phyloP scores from a whole-genome alignment of 495 filamentous ascomycete genomes.

The Aspergillus wentii region DNA sequence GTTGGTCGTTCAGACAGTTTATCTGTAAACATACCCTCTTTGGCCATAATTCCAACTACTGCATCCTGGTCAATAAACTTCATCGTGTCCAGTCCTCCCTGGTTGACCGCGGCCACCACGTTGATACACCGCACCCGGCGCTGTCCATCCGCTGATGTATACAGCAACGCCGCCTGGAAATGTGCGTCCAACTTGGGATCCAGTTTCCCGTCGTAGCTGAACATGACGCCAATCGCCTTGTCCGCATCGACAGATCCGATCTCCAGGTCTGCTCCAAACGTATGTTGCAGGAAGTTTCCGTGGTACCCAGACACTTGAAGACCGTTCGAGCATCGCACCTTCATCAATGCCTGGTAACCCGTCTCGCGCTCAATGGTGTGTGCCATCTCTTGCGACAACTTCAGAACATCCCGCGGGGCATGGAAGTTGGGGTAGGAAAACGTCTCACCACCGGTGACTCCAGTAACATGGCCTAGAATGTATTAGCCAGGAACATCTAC shows the following conservation, averaged over 20 bases:
- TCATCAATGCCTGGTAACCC: constrained; percentile 96
- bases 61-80: constrained; percentile 94
- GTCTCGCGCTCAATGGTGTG: constrained; percentile 90
- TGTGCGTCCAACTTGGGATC: constrained; percentile 95
- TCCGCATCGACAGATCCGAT: constrained; percentile 91
- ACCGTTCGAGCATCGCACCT: constrained; percentile 95
- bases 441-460: constrained; percentile 78
- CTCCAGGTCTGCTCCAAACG: constrained; percentile 91
- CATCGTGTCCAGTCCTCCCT: constrained; percentile 77
- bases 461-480: constrained; percentile 32
- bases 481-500: constrained; percentile 10
- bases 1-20: constrained; percentile 2
- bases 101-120: constrained; percentile 84
- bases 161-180: constrained; percentile 93
- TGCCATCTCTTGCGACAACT: constrained; percentile 78
- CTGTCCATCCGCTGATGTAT: constrained; percentile 87
- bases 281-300: constrained; percentile 93
- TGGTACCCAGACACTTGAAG: constrained; percentile 91
- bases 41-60: constrained; percentile 79
- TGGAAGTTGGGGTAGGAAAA: constrained; percentile 98
- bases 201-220: constrained; percentile 95
- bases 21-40: constrained; percentile 55
- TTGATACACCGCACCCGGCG: constrained; percentile 91
- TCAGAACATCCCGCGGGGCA: constrained; percentile 73
- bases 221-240: constrained; percentile 86